Conservation (phyloP, 1,139 yeast species). For the Lodderomyces beijingensis region DNA sequence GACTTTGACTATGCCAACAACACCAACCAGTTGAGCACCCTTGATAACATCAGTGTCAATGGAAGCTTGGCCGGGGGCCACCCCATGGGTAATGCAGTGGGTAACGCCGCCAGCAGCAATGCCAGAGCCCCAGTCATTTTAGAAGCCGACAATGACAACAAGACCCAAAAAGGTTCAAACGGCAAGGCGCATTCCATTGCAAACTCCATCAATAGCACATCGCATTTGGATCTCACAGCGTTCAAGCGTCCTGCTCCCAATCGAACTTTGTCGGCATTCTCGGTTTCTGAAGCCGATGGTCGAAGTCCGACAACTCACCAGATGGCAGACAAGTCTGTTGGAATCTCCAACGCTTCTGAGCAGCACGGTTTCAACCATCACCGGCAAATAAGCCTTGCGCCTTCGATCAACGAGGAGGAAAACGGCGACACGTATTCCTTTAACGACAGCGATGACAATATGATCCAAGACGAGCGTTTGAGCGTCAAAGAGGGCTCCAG, state of each 20-base stretch:
- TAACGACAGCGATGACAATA: slow-evolving; percentile 28
- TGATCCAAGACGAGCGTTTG: slow-evolving; percentile 28
- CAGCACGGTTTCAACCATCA: too few species aligned
- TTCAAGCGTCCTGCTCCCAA: slow-evolving; percentile 11
- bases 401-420: slow-evolving; percentile 11
- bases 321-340: too few species aligned
- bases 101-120: slow-evolving; percentile 1
- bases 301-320: too few species aligned
- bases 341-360: too few species aligned
- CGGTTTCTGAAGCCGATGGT: slow-evolving; percentile 9
- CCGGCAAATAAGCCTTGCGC: slow-evolving; percentile 8
- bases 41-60: slow-evolving; percentile 12
- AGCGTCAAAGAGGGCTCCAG: slow-evolving; percentile 1
- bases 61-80: slow-evolving; percentile 10
- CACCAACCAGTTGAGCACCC: slow-evolving; percentile 7
- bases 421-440: slow-evolving; percentile 24
- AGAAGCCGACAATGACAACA: slow-evolving; percentile 2
- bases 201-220: slow-evolving; percentile 20
- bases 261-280: slow-evolving; percentile 11
- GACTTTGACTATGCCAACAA: slow-evolving; percentile 12
- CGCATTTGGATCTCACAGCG: slow-evolving; percentile 15
- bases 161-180: slow-evolving; percentile 3
- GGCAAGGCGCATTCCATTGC: slow-evolving; percentile 16
- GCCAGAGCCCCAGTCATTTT: slow-evolving; percentile 6
- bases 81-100: slow-evolving; percentile 5